Percentiles rank a stretch among this genome's conserved stretches.
Evolutionary conservation across 2,329 filamentous ascomycete species (phyloP).

Genomic region (Zalaria sp.): DNA sequence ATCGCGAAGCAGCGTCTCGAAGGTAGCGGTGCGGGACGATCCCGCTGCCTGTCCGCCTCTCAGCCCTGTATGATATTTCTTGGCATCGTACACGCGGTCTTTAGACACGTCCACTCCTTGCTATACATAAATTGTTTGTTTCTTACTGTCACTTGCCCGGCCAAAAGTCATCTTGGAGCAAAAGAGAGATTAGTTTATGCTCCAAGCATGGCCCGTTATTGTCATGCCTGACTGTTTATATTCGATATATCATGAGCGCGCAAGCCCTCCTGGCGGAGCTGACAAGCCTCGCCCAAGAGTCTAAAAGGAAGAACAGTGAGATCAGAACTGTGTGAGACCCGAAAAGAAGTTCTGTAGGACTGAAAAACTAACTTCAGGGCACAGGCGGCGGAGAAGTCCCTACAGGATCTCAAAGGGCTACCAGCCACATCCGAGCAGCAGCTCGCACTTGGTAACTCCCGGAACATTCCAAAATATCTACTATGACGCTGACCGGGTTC

Average conservation of each 20-base stretch:
- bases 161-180: too few relatives aligned
- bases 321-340: conserved; percentile 53
- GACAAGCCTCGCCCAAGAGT: conserved; percentile 83
- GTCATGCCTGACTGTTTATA: too few relatives aligned
- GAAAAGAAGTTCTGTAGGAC: background rate
- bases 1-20: too few relatives aligned
- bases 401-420: conserved; percentile 73
- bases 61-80: too few relatives aligned
- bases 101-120: too few relatives aligned
- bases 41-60: too few relatives aligned
- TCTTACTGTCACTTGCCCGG: too few relatives aligned
- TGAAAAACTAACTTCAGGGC: background rate
- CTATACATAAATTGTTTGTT: too few relatives aligned
- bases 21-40: too few relatives aligned
- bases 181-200: too few relatives aligned
- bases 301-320: conserved; percentile 86
- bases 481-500: conserved; percentile 15
- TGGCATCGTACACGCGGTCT: too few relatives aligned
- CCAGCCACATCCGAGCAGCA: conserved; percentile 63
- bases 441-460: conserved; percentile 47
- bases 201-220: too few relatives aligned
- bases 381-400: conserved; percentile 72
- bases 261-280: conserved; percentile 82
- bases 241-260: conserved; percentile 53
- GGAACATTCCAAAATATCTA: conserved; percentile 7